phyloP scores from a whole-genome alignment of 371 early-diverging fungal genomes.

The Mortierella sp. region DNA sequence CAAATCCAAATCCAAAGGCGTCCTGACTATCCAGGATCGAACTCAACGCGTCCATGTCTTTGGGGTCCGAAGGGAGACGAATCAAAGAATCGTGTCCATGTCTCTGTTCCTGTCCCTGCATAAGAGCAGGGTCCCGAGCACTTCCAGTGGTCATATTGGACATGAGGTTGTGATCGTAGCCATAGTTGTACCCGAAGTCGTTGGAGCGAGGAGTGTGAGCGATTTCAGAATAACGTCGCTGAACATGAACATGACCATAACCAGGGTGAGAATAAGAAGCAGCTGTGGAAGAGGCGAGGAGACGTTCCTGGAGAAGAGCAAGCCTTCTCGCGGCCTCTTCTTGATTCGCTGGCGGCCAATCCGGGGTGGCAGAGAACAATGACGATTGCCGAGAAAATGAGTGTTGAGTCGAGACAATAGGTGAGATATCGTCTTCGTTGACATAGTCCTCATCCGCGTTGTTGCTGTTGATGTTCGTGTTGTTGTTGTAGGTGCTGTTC shows the following conservation, averaged over 20 bases:
- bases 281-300: no score
- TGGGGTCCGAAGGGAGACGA: not conserved
- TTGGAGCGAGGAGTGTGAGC: not conserved
- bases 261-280: no score
- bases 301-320: not conserved
- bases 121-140: not conserved
- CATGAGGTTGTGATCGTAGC: not conserved
- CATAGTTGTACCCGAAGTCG: not conserved
- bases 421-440: not conserved
- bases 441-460: not conserved
- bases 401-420: not conserved
- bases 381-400: not conserved
- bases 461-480: not conserved
- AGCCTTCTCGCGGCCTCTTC: not conserved
- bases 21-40: not conserved
- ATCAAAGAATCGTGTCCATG: not conserved
- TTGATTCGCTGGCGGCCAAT: not conserved
- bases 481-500: not conserved
- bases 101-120: not conserved
- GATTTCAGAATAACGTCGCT: no score
- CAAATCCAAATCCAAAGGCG: not conserved
- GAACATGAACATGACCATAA: no score
- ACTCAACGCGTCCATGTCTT: not conserved
- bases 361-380: not conserved
- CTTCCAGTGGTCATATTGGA: not conserved